A percentile compares a stretch with the other conserved stretches of the same genome.
Conservation (phyloP, 768 basidiomycete species). For the Wakefieldia striispora region DNA sequence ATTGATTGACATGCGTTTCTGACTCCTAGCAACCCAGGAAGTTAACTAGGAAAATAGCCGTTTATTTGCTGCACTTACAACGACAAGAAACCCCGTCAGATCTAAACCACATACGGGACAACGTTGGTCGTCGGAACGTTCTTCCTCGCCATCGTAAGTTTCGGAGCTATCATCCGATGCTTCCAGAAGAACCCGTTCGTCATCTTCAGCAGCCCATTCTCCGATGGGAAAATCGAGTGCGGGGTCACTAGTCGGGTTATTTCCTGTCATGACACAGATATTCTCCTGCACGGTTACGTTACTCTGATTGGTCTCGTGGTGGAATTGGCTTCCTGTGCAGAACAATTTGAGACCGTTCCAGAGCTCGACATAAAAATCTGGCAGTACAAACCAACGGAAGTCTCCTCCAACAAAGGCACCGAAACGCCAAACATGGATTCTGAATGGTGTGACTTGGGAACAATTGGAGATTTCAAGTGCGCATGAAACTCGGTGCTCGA, state of each 20-base stretch:
- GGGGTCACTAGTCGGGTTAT: background rate
- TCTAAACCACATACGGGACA: slow-evolving; percentile 29
- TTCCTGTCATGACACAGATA: background rate
- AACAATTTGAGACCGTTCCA: background rate
- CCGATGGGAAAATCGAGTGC: slow-evolving; percentile 33
- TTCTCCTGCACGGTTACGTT: background rate
- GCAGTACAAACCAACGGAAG: slow-evolving; percentile 12
- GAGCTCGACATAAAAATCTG: background rate
- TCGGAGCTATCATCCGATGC: slow-evolving; percentile 21
- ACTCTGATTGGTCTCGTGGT: background rate
- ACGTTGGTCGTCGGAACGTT: background rate
- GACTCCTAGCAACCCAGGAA: slow-evolving; percentile 38
- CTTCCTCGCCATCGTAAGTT: slow-evolving; percentile 26
- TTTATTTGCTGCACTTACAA: slow-evolving; percentile 29
- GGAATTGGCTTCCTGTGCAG: slow-evolving; percentile 2
- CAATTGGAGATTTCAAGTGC: background rate
- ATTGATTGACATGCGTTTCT: slow-evolving; percentile 55
- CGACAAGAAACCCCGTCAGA: slow-evolving; percentile 4
- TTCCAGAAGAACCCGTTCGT: slow-evolving; percentile 48
- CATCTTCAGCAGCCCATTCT: slow-evolving; percentile 74
- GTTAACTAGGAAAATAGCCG: slow-evolving; percentile 1
- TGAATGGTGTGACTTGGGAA: background rate
- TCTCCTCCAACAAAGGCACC: slow-evolving; percentile 12
- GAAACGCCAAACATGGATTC: slow-evolving; percentile 19
- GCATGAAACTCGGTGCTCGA: background rate